Evolutionary conservation across 768 basidiomycete species (phyloP).

Genomic region (Trametes cingulata): DNA sequence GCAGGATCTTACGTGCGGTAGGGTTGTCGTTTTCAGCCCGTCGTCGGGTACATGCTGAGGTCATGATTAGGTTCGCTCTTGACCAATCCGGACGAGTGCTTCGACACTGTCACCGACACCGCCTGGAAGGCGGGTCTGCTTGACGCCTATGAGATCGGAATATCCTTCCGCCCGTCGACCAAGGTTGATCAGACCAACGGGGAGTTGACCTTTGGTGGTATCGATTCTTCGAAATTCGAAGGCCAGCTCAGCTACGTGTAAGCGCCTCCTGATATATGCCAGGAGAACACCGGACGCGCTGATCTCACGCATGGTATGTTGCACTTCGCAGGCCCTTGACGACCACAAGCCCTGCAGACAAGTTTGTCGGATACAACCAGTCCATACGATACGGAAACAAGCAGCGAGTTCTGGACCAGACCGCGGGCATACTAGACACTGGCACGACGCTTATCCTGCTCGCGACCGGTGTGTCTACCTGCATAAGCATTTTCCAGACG

Average conservation of each 20-base stretch:
- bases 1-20: conserved; percentile 40
- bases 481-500: neutral
- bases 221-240: conserved; percentile 24
- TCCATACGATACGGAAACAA: conserved; percentile 27
- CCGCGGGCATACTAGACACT: conserved; percentile 39
- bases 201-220: conserved; percentile 25
- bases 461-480: conserved; percentile 28
- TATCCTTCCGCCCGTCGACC: conserved; percentile 50
- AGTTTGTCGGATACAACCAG: conserved; percentile 35
- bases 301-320: conserved; percentile 33
- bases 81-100: conserved; percentile 16
- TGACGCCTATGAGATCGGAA: conserved; percentile 43
- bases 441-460: conserved; percentile 39
- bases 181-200: conserved; percentile 6
- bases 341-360: conserved; percentile 19
- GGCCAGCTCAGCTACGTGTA: conserved; percentile 29
- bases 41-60: neutral
- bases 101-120: conserved; percentile 56
- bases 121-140: conserved; percentile 46
- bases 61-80: conserved; percentile 1
- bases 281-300: conserved; percentile 22
- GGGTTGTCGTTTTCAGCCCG: neutral
- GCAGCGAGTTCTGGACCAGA: conserved; percentile 17
- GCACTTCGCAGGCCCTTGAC: conserved; percentile 27
- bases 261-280: conserved; percentile 21